Conservation (phyloP, 345 rosid genomes). For the Arabidopsis suecica region DNA sequence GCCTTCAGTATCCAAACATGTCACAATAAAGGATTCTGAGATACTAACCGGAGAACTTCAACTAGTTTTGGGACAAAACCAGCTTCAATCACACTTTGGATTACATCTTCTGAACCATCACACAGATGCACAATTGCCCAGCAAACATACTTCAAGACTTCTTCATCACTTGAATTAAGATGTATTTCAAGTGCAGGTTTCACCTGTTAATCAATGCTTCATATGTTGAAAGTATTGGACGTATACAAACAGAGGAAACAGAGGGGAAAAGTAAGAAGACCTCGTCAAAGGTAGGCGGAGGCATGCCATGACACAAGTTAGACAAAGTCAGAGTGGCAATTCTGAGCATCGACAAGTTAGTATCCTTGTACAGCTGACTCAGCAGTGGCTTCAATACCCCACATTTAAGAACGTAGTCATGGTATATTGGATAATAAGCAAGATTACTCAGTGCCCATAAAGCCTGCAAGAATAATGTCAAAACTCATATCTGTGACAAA, state of each 20-base stretch:
- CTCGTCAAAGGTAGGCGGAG: conserved; percentile 60
- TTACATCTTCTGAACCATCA: conserved; percentile 75
- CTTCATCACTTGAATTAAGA: neutral
- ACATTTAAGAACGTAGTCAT: conserved; percentile 57
- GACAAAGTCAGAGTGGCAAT: conserved; percentile 65
- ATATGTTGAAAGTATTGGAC: neutral
- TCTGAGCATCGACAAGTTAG: conserved; percentile 60
- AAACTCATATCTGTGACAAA: neutral
- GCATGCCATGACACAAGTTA: conserved; percentile 64
- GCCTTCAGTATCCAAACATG: conserved; percentile 44
- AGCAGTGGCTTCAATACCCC: conserved; percentile 60
- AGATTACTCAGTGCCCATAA: conserved; percentile 70
- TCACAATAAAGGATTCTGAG: neutral
- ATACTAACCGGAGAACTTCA: conserved; percentile 70
- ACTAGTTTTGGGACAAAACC: conserved; percentile 73
- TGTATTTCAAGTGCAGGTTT: conserved; percentile 41
- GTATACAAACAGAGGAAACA: neutral
- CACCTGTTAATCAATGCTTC: conserved; percentile 51
- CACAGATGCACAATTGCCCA: conserved; percentile 46
- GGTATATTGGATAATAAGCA: conserved; percentile 59
- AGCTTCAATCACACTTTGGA: conserved; percentile 81
- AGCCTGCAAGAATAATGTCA: conserved; percentile 48
- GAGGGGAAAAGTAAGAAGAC: conserved; percentile 26
- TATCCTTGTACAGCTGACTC: conserved; percentile 49
- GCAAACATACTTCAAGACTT: neutral